Percentiles rank a stretch among this genome's conserved stretches.
Conservation (phyloP, 2,329 filamentous ascomycete species). For the Xylaria sp. region DNA sequence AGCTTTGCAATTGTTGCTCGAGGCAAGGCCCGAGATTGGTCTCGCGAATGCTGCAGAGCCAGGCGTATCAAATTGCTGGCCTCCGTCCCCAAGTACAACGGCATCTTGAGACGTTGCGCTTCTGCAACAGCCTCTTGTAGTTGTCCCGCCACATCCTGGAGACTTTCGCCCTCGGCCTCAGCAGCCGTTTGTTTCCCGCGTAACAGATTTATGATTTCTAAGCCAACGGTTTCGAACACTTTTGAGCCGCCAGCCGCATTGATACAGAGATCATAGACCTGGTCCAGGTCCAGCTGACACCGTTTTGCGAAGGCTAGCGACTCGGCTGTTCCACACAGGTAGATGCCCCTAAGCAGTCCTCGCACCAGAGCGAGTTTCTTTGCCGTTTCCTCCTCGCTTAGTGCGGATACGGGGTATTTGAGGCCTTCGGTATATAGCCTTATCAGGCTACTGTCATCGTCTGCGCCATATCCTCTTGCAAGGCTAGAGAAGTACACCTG, state of each 20-base stretch:
- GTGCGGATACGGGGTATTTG: constrained; percentile 47
- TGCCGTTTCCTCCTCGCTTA: constrained; percentile 50
- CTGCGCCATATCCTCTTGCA: constrained; percentile 63
- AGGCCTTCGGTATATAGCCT: constrained; percentile 56
- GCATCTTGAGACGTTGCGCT: constrained; percentile 56
- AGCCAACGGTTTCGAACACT: constrained; percentile 54
- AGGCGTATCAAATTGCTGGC: constrained; percentile 54
- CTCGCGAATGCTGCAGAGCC: constrained; percentile 43
- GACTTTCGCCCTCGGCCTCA: constrained; percentile 38
- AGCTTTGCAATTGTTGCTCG: constrained; percentile 45
- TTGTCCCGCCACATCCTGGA: constrained; percentile 48
- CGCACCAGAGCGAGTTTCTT: constrained; percentile 56
- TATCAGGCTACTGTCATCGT: constrained; percentile 59
- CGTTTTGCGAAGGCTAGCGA: constrained; percentile 55
- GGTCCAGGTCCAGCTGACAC: constrained; percentile 58
- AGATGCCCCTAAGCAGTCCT: constrained; percentile 56
- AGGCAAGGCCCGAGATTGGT: constrained; percentile 39
- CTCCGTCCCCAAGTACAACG: constrained; percentile 55
- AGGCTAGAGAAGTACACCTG: constrained; percentile 72
- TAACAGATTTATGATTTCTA: constrained; percentile 53
- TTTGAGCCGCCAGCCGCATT: constrained; percentile 59
- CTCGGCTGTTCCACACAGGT: constrained; percentile 58
- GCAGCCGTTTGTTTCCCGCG: constrained; percentile 40
- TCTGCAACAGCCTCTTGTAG: constrained; percentile 56
- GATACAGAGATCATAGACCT: constrained; percentile 58